Percentiles rank a stretch among this genome's conserved stretches.
Evolutionary conservation across 1,284 basidiomycete genomes (phyloP).

Genomic region (Gomphus sp.): DNA sequence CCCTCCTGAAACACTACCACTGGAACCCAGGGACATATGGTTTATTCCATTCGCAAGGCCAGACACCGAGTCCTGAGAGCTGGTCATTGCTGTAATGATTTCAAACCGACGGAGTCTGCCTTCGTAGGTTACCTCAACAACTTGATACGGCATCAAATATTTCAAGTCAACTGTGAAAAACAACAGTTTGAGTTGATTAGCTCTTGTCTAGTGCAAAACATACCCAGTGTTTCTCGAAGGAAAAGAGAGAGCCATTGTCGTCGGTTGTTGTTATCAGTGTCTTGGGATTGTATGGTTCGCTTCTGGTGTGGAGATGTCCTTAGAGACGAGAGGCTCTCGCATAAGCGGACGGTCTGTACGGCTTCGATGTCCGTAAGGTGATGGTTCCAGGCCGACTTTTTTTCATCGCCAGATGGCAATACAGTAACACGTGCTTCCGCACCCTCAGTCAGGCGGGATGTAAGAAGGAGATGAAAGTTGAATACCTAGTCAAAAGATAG

Average conservation of each 20-base stretch:
- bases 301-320: slow-evolving; percentile 2
- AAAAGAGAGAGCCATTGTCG: slow-evolving; percentile 59
- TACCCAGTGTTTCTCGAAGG: slow-evolving; percentile 54
- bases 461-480: slow-evolving; percentile 50
- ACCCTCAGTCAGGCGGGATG: slow-evolving; percentile 42
- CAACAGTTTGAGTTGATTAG: not conserved
- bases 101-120: slow-evolving; percentile 43
- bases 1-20: slow-evolving; percentile 23
- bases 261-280: slow-evolving; percentile 28
- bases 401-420: slow-evolving; percentile 31
- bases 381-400: slow-evolving; percentile 33
- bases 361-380: slow-evolving; percentile 38
- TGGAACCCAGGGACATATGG: slow-evolving; percentile 31
- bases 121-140: slow-evolving; percentile 56
- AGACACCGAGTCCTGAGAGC: slow-evolving; percentile 18
- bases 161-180: slow-evolving; percentile 57
- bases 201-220: slow-evolving; percentile 13
- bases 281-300: slow-evolving; percentile 10
- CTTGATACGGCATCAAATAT: slow-evolving; percentile 41
- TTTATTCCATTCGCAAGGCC: slow-evolving; percentile 32
- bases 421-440: slow-evolving; percentile 37
- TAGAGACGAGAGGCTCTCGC: slow-evolving; percentile 27
- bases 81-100: slow-evolving; percentile 32
- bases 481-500: slow-evolving; percentile 31
- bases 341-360: slow-evolving; percentile 42